These are phyloP conservation scores for Priceomyces fermenticarens DNA, from an alignment of 805 yeast genomes.

Conservation along the genomic window DNA sequence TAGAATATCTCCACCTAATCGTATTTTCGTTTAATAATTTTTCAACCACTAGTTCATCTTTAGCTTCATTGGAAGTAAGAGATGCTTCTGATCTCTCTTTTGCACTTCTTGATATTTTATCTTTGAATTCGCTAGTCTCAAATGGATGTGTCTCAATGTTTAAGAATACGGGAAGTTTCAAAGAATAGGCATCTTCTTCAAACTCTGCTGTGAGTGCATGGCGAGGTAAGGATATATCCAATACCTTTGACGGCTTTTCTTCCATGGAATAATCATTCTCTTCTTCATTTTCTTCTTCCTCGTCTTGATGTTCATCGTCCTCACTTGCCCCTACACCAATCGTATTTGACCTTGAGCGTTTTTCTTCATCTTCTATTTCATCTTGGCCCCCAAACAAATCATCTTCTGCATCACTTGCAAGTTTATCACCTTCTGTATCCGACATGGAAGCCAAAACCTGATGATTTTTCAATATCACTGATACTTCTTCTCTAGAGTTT, in stretches of 20 bases:
- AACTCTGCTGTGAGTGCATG: conserved; percentile 41
- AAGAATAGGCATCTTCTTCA: conserved; percentile 40
- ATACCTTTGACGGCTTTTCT: conserved; percentile 33
- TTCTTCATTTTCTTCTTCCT: conserved; percentile 20
- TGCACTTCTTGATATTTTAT: conserved; percentile 39
- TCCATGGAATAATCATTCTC: conserved; percentile 32
- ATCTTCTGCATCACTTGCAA: conserved; percentile 26
- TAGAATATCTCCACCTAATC: conserved; percentile 89
- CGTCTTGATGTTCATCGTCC: conserved; percentile 23
- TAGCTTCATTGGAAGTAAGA: conserved; percentile 42
- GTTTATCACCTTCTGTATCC: conserved; percentile 16
- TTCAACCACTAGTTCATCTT: conserved; percentile 51
- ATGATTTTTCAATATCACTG: too few species aligned
- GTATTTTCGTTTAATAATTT: conserved; percentile 77
- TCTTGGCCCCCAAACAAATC: conserved; percentile 32
- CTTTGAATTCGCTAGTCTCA: conserved; percentile 67
- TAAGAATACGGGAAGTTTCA: conserved; percentile 79
- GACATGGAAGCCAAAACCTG: conserved; percentile 18
- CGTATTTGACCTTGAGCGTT: conserved; percentile 21
- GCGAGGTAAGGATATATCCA: conserved; percentile 43
- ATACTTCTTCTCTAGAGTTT: too few species aligned
- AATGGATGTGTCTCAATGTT: conserved; percentile 84
- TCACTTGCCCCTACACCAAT: conserved; percentile 32
- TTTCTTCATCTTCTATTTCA: conserved; percentile 4
- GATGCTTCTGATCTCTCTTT: conserved; percentile 21